Conservation (phyloP, 208 protist species). For the Trypanosoma melophagium region DNA sequence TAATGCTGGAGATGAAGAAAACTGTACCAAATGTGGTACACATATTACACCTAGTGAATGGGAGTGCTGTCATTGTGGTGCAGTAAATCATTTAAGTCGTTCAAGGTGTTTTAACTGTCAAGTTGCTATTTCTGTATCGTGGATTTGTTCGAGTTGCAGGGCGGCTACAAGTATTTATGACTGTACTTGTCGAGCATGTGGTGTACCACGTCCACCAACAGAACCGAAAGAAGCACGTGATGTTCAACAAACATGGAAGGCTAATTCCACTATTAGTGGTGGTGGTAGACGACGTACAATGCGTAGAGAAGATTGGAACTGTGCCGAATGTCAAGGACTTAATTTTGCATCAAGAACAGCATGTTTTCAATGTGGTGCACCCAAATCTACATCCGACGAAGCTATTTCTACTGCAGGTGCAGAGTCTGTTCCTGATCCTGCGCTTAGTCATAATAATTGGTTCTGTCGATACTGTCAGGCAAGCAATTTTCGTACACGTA, state of each 20-base stretch:
- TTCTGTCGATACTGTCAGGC: conserved; percentile 70
- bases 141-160: conserved; percentile 61
- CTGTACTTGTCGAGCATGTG: conserved; percentile 57
- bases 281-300: conserved; percentile 6
- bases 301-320: conserved; percentile 62
- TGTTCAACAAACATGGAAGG: conserved; percentile 17
- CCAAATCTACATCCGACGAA: conserved; percentile 15
- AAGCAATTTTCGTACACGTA: conserved; percentile 85
- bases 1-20: conserved; percentile 79
- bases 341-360: conserved; percentile 73
- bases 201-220: conserved; percentile 33
- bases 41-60: conserved; percentile 69
- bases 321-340: conserved; percentile 55
- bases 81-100: conserved; percentile 78
- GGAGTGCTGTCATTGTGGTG: conserved; percentile 78
- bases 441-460: conserved; percentile 77
- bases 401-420: background rate
- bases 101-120: conserved; percentile 76
- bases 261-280: background rate
- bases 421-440: conserved; percentile 1
- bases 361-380: conserved; percentile 70
- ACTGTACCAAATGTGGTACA: conserved; percentile 56
- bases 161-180: conserved; percentile 81
- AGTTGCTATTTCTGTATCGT: conserved; percentile 65
- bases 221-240: conserved; percentile 51